Conservation (phyloP, 805 yeast species). For the Candida parachauliodes region DNA sequence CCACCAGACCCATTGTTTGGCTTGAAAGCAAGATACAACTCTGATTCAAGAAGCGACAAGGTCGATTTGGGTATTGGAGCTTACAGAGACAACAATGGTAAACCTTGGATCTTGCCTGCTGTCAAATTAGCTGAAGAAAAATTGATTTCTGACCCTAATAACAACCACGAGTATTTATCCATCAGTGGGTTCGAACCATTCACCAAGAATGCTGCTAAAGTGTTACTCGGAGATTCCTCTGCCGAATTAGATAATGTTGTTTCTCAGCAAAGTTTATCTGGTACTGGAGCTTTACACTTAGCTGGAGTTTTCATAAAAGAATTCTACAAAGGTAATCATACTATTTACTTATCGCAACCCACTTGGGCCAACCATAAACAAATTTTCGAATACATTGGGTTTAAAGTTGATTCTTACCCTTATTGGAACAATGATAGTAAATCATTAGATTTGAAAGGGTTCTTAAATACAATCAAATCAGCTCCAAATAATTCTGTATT, state of each 20-base stretch:
- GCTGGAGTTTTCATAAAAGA: constrained; percentile 68
- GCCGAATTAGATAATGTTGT: constrained; percentile 49
- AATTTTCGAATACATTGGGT: constrained; percentile 70
- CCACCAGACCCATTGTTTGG: constrained; percentile 91
- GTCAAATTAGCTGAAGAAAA: constrained; percentile 65
- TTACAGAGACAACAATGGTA: constrained; percentile 64
- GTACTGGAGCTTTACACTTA: constrained; percentile 88
- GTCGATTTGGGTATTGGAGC: constrained; percentile 89
- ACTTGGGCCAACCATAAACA: constrained; percentile 98
- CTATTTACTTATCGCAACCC: constrained; percentile 75
- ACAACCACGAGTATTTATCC: constrained; percentile 86
- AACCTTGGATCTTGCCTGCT: constrained; percentile 70
- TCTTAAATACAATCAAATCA: constrained; percentile 52
- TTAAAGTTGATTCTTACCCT: constrained; percentile 67
- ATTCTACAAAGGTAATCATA: constrained; percentile 39
- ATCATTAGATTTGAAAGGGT: constrained; percentile 68
- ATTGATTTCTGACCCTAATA: constrained; percentile 54
- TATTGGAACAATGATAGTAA: constrained; percentile 80
- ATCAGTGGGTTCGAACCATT: constrained; percentile 73
- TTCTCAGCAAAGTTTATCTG: constrained; percentile 75
- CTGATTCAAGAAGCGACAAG: constrained; percentile 59
- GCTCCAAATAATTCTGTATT: constrained; percentile 79
- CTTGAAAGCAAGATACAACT: constrained; percentile 60
- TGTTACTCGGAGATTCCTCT: constrained; percentile 64
- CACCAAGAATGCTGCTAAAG: constrained; percentile 65